Conservation (phyloP, 495 filamentous ascomycete genomes). For the Friedmanniomyces endolithicus region DNA sequence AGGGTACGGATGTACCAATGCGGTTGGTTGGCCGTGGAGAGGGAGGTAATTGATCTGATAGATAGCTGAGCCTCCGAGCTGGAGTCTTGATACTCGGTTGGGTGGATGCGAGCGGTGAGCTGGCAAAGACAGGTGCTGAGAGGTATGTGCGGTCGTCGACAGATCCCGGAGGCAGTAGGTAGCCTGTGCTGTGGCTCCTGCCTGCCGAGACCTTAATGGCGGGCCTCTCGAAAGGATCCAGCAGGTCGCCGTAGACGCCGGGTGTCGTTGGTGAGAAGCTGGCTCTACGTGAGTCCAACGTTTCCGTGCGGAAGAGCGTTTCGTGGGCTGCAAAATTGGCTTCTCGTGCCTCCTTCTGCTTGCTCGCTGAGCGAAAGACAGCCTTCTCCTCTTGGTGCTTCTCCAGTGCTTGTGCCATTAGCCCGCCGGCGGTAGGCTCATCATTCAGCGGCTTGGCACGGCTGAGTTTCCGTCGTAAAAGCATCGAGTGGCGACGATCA, state of each 20-base stretch:
- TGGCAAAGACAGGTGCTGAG: not conserved
- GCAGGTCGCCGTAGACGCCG: not conserved
- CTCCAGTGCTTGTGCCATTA: constrained; percentile 19
- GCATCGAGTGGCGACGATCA: constrained; percentile 1
- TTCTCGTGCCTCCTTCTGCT: constrained; percentile 9
- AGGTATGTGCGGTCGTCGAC: not conserved
- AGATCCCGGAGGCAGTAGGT: not conserved
- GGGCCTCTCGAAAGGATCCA: constrained; percentile 9
- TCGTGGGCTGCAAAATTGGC: not conserved
- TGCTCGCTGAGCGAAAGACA: constrained; percentile 18
- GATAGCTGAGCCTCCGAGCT: not conserved
- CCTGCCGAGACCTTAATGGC: not conserved
- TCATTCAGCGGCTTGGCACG: constrained; percentile 10
- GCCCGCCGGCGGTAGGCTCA: constrained; percentile 5
- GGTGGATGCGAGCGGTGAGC: not conserved
- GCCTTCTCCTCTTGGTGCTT: constrained; percentile 19
- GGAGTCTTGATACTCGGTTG: not conserved
- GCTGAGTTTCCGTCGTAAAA: constrained; percentile 1
- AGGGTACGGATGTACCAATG: constrained; percentile 13
- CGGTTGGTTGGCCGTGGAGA: not conserved
- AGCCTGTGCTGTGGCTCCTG: not conserved
- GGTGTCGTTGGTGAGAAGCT: not conserved
- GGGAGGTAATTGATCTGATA: not conserved
- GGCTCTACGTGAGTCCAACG: not conserved
- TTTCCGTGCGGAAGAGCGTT: not conserved